Evolutionary conservation across 2,329 filamentous ascomycete species (phyloP).

Genomic region (Trichoderma sp.): DNA sequence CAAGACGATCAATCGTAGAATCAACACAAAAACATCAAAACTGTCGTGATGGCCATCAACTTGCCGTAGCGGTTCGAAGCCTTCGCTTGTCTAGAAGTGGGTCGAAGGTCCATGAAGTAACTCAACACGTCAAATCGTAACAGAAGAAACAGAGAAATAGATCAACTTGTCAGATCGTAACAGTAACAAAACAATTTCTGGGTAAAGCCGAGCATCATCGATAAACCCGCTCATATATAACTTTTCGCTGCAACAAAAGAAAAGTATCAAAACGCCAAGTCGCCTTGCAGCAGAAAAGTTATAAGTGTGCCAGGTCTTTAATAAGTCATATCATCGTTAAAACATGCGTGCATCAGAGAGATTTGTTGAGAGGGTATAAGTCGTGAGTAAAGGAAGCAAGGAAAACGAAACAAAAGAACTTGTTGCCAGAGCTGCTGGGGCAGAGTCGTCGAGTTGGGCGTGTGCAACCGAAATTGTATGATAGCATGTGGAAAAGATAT

Average conservation of each 20-base stretch:
- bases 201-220: not conserved
- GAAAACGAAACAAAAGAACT: not conserved
- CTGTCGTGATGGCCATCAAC: not conserved
- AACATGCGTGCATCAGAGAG: not conserved
- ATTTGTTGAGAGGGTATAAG: not conserved
- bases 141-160: not conserved
- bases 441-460: not conserved
- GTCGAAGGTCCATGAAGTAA: no score
- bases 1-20: not conserved
- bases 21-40: not conserved
- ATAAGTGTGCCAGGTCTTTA: not conserved
- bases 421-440: not conserved
- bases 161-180: not conserved
- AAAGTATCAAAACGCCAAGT: constrained; percentile 2
- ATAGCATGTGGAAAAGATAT: not conserved
- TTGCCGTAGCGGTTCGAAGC: no score
- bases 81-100: no score
- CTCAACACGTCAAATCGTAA: not conserved
- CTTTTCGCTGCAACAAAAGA: not conserved
- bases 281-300: not conserved
- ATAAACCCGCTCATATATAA: not conserved
- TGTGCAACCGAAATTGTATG: not conserved
- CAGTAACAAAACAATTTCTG: not conserved
- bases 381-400: not conserved
- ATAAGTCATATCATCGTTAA: not conserved